Base-by-base conservation (phyloP, 306 rosid genomes). In the Dryas drummondii region DNA sequence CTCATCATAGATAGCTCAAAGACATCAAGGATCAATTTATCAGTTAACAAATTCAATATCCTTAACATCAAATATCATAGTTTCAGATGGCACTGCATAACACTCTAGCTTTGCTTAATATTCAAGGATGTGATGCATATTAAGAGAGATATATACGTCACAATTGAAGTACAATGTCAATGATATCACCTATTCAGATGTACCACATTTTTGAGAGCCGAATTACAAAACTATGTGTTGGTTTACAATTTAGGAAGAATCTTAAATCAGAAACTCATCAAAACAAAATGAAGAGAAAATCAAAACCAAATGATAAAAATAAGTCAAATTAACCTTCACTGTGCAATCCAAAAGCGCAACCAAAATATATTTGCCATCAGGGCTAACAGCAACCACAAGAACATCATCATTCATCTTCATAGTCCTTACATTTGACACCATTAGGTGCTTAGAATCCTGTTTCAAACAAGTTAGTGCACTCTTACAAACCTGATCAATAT, bases 321-420 rank as follows among this genome's bases (percentile, higher is more conserved):
- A 61, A 74, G 70, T 64, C 47, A 60, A 79, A 52, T 85, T 67
- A 57, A 94, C 98, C 97, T 91, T 90, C 82, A 94, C 97, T 44
- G 96, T 86, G 80, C 88, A 76, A 82, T 87, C 96, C 87, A 90
- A 86, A 66, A 94, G 81, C 16, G 98, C 97, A 78, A 83, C 91
- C 49, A 94, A 94, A 73, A 94, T 77, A 84, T 88, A 94, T 79
- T 94, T 94, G 56, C 88, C 86, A 87, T 91, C 97, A 37, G 98
- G 98, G 79, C 97, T 94, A 48, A 90, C 84, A 81, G 91, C 87
- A 82, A 92, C 88, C 50, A 83, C 91, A 68, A 90, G 89, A 71
- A 86, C 97, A 55, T 94, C 98, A 75, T 88, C 96, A 51, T 88
- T 90, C 97, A 94, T 90, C 82, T 83, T 94, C 97, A 88, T 63